Evolutionary conservation across 2,329 filamentous ascomycete genomes (phyloP).

Genomic region (Colletotrichum filicis): DNA sequence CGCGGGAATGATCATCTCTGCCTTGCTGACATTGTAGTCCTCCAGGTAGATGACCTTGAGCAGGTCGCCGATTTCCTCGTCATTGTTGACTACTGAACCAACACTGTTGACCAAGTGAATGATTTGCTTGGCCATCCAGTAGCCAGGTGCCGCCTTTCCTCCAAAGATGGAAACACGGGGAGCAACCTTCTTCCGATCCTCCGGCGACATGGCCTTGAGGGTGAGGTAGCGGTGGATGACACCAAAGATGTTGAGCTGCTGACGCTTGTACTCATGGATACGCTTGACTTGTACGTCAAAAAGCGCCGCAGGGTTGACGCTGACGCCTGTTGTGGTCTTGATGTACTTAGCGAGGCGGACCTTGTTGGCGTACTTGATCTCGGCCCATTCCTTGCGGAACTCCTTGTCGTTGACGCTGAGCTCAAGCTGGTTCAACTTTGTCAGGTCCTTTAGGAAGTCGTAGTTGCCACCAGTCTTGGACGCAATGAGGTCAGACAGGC

Average conservation of each 20-base stretch:
- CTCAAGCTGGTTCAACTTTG: slow-evolving; percentile 86
- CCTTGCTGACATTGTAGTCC: slow-evolving; percentile 99
- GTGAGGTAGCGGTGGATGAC: slow-evolving; percentile 94
- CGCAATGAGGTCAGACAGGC: slow-evolving; percentile 90
- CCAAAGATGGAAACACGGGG: slow-evolving; percentile 96
- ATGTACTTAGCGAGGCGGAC: slow-evolving; percentile 92
- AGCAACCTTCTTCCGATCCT: slow-evolving; percentile 86
- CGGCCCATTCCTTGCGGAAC: slow-evolving; percentile 94
- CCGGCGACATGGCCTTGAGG: slow-evolving; percentile 85
- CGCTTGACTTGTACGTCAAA: slow-evolving; percentile 99
- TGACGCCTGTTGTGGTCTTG: slow-evolving; percentile 81
- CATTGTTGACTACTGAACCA: slow-evolving; percentile 89
- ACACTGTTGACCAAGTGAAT: slow-evolving; percentile 97
- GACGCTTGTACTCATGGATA: slow-evolving; percentile 99
- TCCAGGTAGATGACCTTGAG: slow-evolving; percentile 98
- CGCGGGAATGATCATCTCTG: slow-evolving; percentile 93
- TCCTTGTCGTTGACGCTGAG: slow-evolving; percentile 83
- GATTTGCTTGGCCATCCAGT: slow-evolving; percentile 99
- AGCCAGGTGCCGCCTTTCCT: slow-evolving; percentile 96
- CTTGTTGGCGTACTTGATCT: slow-evolving; percentile 98
- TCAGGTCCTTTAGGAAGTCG: slow-evolving; percentile 91
- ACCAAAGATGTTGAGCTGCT: slow-evolving; percentile 98
- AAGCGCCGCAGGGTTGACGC: slow-evolving; percentile 86
- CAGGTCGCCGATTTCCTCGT: slow-evolving; percentile 89
- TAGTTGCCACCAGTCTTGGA: slow-evolving; percentile 87